Conservation (phyloP, 1,139 yeast species). For the Nakaseomyces delphensis region DNA sequence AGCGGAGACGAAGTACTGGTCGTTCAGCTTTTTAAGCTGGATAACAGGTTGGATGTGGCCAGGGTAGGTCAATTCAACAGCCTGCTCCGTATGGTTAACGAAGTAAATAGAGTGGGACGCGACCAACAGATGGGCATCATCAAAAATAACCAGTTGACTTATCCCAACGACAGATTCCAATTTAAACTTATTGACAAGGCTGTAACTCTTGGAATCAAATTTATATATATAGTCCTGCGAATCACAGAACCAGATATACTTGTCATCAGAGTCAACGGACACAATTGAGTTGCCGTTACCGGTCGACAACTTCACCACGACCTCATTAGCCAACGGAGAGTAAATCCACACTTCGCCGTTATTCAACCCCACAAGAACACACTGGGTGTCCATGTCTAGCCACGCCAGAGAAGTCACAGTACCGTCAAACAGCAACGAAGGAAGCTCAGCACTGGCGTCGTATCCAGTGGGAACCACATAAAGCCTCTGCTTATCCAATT, state of each 20-base stretch:
- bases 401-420: conserved; percentile 49
- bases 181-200: conserved; percentile 37
- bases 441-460: conserved; percentile 25
- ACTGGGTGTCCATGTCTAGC: conserved; percentile 37
- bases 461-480: conserved; percentile 53
- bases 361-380: conserved; percentile 57
- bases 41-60: conserved; percentile 66
- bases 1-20: conserved; percentile 50
- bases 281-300: conserved; percentile 46
- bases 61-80: conserved; percentile 46
- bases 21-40: conserved; percentile 35
- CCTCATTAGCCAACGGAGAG: conserved; percentile 56
- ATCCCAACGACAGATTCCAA: conserved; percentile 30
- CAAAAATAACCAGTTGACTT: conserved; percentile 19
- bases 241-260: conserved; percentile 57
- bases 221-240: conserved; percentile 51
- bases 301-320: conserved; percentile 44
- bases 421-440: conserved; percentile 43
- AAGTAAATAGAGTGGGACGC: conserved; percentile 58
- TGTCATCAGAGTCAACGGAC: conserved; percentile 40
- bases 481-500: conserved; percentile 67
- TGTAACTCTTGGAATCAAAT: conserved; percentile 48
- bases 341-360: conserved; percentile 59
- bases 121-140: conserved; percentile 35
- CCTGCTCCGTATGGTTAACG: conserved; percentile 36